A percentile compares a stretch with the other conserved stretches of the same genome.
Conservation (phyloP, 2,329 filamentous ascomycete species). For the Chaetoscypha palmicola region DNA sequence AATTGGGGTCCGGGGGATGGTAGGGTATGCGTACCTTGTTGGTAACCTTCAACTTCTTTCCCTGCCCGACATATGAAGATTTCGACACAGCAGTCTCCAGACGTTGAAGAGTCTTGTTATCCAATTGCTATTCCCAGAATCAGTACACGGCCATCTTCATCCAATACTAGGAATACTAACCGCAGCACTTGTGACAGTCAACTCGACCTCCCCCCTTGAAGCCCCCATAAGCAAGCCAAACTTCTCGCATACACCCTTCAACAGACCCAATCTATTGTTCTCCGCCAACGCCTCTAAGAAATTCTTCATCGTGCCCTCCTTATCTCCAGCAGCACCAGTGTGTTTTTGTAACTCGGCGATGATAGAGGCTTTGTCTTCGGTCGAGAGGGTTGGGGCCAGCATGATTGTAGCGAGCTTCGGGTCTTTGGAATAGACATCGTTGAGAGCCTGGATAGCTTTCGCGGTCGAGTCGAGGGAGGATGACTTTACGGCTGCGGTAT, state of each 20-base stretch:
- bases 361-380: slow-evolving; percentile 77
- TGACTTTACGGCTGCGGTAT: slow-evolving; percentile 90
- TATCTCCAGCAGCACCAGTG: slow-evolving; percentile 59
- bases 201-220: slow-evolving; percentile 84
- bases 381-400: slow-evolving; percentile 68
- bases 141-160: not conserved
- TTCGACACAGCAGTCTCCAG: slow-evolving; percentile 85
- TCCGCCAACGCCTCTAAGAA: slow-evolving; percentile 84
- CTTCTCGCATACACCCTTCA: slow-evolving; percentile 79
- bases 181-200: slow-evolving; percentile 83
- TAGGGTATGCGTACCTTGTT: slow-evolving; percentile 56
- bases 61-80: slow-evolving; percentile 78
- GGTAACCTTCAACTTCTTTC: slow-evolving; percentile 97
- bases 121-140: slow-evolving; percentile 58
- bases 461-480: slow-evolving; percentile 78
- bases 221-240: slow-evolving; percentile 84
- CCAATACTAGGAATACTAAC: slow-evolving; percentile 43
- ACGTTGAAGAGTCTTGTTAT: slow-evolving; percentile 76
- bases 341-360: slow-evolving; percentile 83
- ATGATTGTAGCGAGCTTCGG: slow-evolving; percentile 72
- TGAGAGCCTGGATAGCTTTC: slow-evolving; percentile 67
- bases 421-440: slow-evolving; percentile 71
- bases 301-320: slow-evolving; percentile 82
- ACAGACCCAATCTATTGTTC: slow-evolving; percentile 87
- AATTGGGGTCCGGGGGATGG: slow-evolving; percentile 3